Evolutionary conservation across 202 grass and related monocot genomes (phyloP).

Genomic region (Panicum hallii): DNA sequence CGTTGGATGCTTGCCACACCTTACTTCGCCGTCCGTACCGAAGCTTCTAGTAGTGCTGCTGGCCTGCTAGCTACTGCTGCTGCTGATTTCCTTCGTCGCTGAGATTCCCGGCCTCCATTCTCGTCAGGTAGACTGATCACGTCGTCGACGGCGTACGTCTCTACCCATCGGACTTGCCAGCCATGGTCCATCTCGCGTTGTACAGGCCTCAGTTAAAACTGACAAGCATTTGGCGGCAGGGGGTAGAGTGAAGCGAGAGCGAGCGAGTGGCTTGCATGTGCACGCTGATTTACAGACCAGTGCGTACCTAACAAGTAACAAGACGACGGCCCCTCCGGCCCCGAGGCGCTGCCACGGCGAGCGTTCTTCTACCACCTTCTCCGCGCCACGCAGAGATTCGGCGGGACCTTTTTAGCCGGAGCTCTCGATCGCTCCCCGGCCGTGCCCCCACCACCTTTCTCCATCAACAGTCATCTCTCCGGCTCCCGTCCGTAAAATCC

Average conservation of each 20-base stretch:
- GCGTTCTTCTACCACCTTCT: constrained; percentile 53
- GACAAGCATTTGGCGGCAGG: neutral
- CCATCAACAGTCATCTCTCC: neutral
- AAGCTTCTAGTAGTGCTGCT: neutral
- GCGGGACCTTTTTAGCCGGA: neutral
- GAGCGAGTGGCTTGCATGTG: neutral
- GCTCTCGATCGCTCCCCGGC: neutral
- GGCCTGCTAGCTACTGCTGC: too few relatives aligned
- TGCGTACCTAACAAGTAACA: neutral
- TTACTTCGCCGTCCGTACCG: neutral
- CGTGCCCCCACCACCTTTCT: constrained; percentile 9
- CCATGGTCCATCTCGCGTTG: neutral
- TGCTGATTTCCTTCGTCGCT: neutral
- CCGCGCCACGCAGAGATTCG: constrained; percentile 6
- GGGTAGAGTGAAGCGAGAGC: neutral
- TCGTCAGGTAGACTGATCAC: neutral
- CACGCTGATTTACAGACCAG: neutral
- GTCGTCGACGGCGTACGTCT: neutral
- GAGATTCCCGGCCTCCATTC: neutral
- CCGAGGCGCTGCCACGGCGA: constrained; percentile 21
- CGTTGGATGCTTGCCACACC: neutral
- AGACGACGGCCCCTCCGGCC: neutral
- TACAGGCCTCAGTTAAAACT: neutral
- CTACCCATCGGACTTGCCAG: neutral
- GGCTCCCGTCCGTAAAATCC: neutral